These are phyloP conservation scores for Vicia faba DNA, from an alignment of 306 rosid species.

Conservation along the genomic window DNA sequence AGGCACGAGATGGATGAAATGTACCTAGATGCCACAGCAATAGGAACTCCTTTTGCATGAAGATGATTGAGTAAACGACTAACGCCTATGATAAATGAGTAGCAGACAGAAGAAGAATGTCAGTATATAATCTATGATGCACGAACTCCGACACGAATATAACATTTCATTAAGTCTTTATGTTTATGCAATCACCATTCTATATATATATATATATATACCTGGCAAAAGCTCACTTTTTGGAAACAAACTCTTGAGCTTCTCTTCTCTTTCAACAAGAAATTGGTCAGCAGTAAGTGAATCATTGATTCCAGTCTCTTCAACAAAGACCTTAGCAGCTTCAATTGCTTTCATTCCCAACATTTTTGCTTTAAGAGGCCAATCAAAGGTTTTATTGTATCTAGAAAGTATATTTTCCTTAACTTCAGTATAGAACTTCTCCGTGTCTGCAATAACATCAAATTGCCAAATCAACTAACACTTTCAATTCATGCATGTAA, in stretches of 20 bases:
- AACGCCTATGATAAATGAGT: conserved; percentile 57
- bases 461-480: conserved; percentile 14
- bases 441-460: conserved; percentile 64
- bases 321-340: conserved; percentile 85
- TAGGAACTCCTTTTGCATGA: conserved; percentile 76
- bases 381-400: conserved; percentile 81
- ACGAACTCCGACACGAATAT: no score
- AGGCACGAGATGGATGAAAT: conserved; percentile 20
- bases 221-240: conserved; percentile 88
- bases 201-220: conserved; percentile 26
- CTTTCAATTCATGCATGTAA: neutral
- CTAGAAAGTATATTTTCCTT: conserved; percentile 80
- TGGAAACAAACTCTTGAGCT: conserved; percentile 74
- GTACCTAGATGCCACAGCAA: conserved; percentile 82
- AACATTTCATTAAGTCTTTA: no score
- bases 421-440: conserved; percentile 83
- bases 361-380: conserved; percentile 87
- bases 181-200: neutral
- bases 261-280: conserved; percentile 75
- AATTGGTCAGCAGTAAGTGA: conserved; percentile 72
- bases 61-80: conserved; percentile 73
- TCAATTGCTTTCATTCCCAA: conserved; percentile 94
- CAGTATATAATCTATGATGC: neutral
- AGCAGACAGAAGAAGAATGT: conserved; percentile 14
- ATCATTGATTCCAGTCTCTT: conserved; percentile 71